Conservation (phyloP, 768 basidiomycete genomes). For the Terana coerulea region DNA sequence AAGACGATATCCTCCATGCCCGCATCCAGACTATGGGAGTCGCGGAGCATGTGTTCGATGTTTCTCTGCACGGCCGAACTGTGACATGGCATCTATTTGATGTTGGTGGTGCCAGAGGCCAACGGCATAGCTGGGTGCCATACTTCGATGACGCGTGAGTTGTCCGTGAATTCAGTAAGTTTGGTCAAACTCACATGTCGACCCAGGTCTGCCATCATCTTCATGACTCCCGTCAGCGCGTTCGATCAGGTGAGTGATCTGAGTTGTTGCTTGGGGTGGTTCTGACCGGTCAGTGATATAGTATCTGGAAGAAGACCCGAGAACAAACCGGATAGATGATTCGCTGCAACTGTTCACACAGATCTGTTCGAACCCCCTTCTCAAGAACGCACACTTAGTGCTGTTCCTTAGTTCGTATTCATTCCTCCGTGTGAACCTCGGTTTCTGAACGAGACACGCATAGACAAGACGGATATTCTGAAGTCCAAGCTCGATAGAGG, state of each 20-base stretch:
- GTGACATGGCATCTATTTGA: conserved; percentile 82
- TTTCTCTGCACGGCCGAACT: conserved; percentile 71
- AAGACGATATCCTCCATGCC: conserved; percentile 87
- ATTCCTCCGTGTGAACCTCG: conserved; percentile 1
- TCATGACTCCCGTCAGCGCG: conserved; percentile 80
- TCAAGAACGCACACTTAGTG: conserved; percentile 53
- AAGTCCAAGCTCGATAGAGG: conserved; percentile 68
- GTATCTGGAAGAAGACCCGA: conserved; percentile 86
- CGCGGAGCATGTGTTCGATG: conserved; percentile 78
- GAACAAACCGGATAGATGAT: conserved; percentile 83
- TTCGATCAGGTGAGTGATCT: conserved; percentile 66
- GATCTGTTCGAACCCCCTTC: conserved; percentile 75
- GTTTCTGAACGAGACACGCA: too few relatives aligned
- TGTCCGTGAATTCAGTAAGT: background rate
- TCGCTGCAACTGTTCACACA: conserved; percentile 85
- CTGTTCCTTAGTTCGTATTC: conserved; percentile 63
- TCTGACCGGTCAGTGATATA: conserved; percentile 23
- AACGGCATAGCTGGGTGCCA: conserved; percentile 82
- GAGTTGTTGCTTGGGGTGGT: background rate
- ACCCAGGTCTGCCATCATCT: conserved; percentile 67
- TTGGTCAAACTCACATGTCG: conserved; percentile 31
- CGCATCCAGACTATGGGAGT: conserved; percentile 90
- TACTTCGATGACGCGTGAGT: conserved; percentile 70
- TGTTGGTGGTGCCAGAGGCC: conserved; percentile 74
- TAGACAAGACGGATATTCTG: conserved; percentile 79